A percentile compares a stretch with the other conserved stretches of the same genome.
Conservation (phyloP, 1,139 yeast species). For the Pneumocystis oryctolagi region DNA sequence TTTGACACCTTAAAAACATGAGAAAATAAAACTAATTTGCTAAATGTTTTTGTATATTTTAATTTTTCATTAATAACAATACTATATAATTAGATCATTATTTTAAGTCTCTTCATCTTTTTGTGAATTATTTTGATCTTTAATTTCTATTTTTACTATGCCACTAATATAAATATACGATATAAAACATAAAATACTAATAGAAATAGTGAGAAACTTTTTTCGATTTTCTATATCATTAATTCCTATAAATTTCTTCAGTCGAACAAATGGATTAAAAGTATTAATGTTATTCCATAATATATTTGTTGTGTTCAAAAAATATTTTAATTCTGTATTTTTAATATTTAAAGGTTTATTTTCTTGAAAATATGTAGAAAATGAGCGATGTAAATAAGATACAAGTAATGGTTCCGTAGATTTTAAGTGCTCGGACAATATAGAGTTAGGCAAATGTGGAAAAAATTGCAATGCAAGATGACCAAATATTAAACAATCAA, state of each 20-base stretch:
- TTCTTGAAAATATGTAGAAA: neutral
- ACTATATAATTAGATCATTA: neutral
- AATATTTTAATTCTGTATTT: neutral
- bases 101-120: neutral
- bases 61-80: neutral
- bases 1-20: no score
- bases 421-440: neutral
- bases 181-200: neutral
- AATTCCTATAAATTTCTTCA: neutral
- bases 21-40: neutral
- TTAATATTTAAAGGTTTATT: neutral
- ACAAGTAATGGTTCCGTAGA: neutral
- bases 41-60: neutral
- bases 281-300: neutral
- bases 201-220: neutral
- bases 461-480: slow-evolving; percentile 9
- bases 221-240: neutral
- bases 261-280: neutral
- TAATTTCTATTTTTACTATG: neutral
- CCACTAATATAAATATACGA: neutral
- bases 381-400: neutral
- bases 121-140: neutral
- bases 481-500: slow-evolving; percentile 9
- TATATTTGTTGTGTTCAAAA: neutral
- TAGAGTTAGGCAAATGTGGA: slow-evolving; percentile 18